phyloP scores from a whole-genome alignment of 352 stramenopile species.

The Globisporangium rhizosaccharum region DNA sequence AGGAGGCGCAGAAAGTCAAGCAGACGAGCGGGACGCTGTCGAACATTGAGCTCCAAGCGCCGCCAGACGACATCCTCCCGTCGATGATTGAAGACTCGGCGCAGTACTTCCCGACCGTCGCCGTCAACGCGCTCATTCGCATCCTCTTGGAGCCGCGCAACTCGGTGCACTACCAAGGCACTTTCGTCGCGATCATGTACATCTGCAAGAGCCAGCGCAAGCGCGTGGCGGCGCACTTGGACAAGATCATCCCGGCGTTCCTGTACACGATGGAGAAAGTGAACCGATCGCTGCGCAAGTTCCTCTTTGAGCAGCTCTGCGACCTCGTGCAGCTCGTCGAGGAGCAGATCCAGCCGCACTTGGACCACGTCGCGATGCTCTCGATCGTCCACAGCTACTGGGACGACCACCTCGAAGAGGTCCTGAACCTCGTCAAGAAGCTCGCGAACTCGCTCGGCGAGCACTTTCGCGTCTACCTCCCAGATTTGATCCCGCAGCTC shows the following conservation, averaged over 20 bases:
- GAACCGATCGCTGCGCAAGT: conserved; percentile 88
- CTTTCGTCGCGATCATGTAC: conserved; percentile 98
- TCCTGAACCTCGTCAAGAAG: conserved; percentile 97
- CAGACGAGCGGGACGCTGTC: conserved; percentile 64
- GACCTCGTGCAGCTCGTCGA: conserved; percentile 96
- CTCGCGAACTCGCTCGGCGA: conserved; percentile 80
- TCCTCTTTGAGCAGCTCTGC: conserved; percentile 95
- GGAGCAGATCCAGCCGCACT: conserved; percentile 92
- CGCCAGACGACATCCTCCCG: conserved; percentile 68
- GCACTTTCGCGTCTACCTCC: conserved; percentile 86
- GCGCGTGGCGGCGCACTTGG: conserved; percentile 93
- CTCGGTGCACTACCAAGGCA: conserved; percentile 95
- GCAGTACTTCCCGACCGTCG: conserved; percentile 96
- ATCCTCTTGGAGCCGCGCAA: conserved; percentile 97
- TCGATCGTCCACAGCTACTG: conserved; percentile 82
- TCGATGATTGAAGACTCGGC: conserved; percentile 84
- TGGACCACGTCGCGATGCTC: conserved; percentile 79
- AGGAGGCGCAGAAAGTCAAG: conserved; percentile 64
- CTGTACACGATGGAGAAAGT: conserved; percentile 90
- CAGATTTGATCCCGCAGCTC: conserved; percentile 84
- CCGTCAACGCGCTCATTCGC: conserved; percentile 95
- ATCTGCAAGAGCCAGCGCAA: conserved; percentile 97
- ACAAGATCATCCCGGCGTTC: conserved; percentile 97
- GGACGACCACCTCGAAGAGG: conserved; percentile 92
- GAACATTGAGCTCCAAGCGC: conserved; percentile 53